Conservation (phyloP, 2,329 filamentous ascomycete species). For the Phialophora verrucosa region DNA sequence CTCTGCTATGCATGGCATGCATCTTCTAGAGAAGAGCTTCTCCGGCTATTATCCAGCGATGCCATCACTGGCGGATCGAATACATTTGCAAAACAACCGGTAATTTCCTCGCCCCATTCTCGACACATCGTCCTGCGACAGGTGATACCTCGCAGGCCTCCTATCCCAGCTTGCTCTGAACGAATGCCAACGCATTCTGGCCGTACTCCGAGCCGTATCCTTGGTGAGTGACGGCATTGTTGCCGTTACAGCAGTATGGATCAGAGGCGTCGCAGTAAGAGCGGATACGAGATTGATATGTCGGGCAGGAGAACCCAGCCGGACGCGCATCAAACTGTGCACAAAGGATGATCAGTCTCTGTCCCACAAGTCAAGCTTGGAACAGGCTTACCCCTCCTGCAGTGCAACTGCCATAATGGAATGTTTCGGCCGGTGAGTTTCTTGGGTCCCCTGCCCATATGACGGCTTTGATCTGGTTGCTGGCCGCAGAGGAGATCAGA, state of each 20-base stretch:
- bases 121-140: not conserved
- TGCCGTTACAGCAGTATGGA: conserved; percentile 7
- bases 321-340: conserved; percentile 4
- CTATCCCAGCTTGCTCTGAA: conserved; percentile 5
- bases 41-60: not conserved
- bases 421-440: conserved; percentile 5
- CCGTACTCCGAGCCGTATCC: conserved; percentile 3
- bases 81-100: not conserved
- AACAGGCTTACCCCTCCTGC: conserved; percentile 2
- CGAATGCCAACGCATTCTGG: conserved; percentile 9
- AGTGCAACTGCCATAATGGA: conserved; percentile 12
- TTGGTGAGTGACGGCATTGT: conserved; percentile 4
- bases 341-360: not conserved
- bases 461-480: conserved; percentile 7
- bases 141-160: not conserved
- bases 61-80: not conserved
- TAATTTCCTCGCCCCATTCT: not conserved
- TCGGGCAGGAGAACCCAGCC: conserved; percentile 5
- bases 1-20: not conserved
- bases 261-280: conserved; percentile 4
- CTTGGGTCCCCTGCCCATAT: conserved; percentile 8
- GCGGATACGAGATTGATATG: conserved; percentile 9
- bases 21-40: not conserved
- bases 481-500: conserved; percentile 1
- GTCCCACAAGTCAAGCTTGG: not conserved